phyloP scores from a whole-genome alignment of 164 flowering plant species.

The Liriodendron chinense region DNA sequence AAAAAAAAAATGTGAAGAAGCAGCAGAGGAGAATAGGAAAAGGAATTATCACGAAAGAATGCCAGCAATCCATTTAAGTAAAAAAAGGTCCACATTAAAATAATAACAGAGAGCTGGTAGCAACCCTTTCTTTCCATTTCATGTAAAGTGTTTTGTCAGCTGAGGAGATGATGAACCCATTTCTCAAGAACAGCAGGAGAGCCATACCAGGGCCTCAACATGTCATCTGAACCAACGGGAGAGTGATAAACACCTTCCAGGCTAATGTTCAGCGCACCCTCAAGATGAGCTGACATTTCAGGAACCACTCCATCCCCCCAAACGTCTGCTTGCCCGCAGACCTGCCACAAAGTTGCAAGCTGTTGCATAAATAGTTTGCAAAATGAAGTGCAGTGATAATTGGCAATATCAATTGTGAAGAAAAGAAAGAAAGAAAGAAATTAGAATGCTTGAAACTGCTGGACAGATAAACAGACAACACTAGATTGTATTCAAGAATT shows the following conservation, averaged over 20 bases:
- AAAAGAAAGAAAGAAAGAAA: not conserved
- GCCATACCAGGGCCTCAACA: constrained; percentile 86
- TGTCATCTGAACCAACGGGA: constrained; percentile 86
- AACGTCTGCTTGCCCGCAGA: constrained; percentile 79
- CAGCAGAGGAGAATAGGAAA: too few relatives aligned
- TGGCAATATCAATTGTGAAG: not conserved
- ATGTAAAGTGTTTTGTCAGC: not conserved
- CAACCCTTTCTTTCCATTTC: not conserved
- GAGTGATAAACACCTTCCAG: constrained; percentile 89
- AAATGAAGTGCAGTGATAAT: not conserved
- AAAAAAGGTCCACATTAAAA: too few relatives aligned
- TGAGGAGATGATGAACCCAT: constrained; percentile 68
- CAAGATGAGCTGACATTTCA: constrained; percentile 75
- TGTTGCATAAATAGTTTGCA: not conserved
- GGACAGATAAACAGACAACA: not conserved
- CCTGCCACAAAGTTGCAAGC: constrained; percentile 37
- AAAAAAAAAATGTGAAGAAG: too few relatives aligned
- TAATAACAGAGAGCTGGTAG: not conserved
- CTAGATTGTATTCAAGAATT: not conserved
- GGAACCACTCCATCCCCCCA: constrained; percentile 99
- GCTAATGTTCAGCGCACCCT: constrained; percentile 77
- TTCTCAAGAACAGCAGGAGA: constrained; percentile 67
- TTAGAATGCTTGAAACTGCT: not conserved
- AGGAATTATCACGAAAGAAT: too few relatives aligned
- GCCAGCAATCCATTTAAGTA: too few relatives aligned